Conservation (phyloP, 805 yeast genomes). For the Schizosaccharomyces japonicus region DNA sequence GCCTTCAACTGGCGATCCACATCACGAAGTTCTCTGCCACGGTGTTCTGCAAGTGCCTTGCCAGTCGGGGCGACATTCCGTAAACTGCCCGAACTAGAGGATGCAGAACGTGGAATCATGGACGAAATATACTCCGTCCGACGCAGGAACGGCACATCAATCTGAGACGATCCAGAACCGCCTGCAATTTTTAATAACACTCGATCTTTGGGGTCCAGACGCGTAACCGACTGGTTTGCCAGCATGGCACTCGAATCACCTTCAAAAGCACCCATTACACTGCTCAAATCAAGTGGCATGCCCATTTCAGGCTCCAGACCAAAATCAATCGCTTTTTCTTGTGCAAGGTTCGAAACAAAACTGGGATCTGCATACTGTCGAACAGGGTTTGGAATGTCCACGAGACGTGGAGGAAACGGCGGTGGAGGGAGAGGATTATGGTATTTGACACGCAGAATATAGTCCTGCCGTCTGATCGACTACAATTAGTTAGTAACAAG, state of each 20-base stretch:
- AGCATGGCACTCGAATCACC: constrained; percentile 26
- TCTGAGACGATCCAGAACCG: not conserved
- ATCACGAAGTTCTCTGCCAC: constrained; percentile 18
- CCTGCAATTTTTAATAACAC: constrained; percentile 2
- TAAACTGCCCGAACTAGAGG: constrained; percentile 9
- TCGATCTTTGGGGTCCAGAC: constrained; percentile 39
- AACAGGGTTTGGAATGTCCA: constrained; percentile 28
- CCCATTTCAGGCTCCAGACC: constrained; percentile 33
- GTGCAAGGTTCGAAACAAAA: constrained; percentile 49
- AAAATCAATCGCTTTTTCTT: constrained; percentile 44
- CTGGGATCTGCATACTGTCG: constrained; percentile 27
- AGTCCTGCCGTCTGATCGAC: constrained; percentile 17
- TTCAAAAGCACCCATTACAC: constrained; percentile 44
- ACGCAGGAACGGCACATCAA: constrained; percentile 42
- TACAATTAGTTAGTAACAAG: not conserved
- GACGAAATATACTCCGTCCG: constrained; percentile 82
- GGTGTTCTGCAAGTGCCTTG: constrained; percentile 12
- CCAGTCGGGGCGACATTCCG: constrained; percentile 11
- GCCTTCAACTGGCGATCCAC: constrained; percentile 39
- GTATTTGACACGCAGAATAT: constrained; percentile 51
- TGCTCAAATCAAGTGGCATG: constrained; percentile 48
- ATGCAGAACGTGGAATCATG: constrained; percentile 20
- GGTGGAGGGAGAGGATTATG: constrained; percentile 82
- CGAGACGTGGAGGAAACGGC: constrained; percentile 65
- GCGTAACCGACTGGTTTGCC: constrained; percentile 10